phyloP scores from a whole-genome alignment of 2,329 filamentous ascomycete species.

The Exophiala sp. region DNA sequence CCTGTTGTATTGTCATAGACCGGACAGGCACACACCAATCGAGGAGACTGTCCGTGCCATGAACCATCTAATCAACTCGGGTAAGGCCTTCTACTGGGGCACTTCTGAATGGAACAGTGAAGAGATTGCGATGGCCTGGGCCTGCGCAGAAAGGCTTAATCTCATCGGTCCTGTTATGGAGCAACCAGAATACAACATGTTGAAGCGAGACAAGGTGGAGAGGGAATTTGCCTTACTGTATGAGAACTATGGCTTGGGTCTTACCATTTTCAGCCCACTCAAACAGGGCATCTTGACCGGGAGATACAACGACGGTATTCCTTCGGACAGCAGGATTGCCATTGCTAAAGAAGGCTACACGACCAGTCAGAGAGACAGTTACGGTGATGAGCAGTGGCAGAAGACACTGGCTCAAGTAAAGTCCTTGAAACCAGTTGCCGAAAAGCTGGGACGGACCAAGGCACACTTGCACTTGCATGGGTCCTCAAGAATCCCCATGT shows the following conservation, averaged over 20 bases:
- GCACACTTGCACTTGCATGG: constrained; percentile 59
- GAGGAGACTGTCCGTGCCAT: constrained; percentile 70
- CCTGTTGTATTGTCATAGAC: constrained; percentile 67
- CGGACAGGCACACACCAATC: constrained; percentile 65
- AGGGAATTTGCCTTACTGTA: constrained; percentile 60
- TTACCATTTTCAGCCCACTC: constrained; percentile 64
- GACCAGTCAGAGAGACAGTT: constrained; percentile 40
- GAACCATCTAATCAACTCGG: constrained; percentile 66
- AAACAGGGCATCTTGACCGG: constrained; percentile 61
- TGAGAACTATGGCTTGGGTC: constrained; percentile 57
- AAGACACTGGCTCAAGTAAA: constrained; percentile 57
- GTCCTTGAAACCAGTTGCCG: constrained; percentile 56
- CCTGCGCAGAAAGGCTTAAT: constrained; percentile 57
- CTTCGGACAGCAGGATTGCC: constrained; percentile 57
- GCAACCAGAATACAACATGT: constrained; percentile 66
- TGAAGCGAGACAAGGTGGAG: constrained; percentile 61
- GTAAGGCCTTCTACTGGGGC: constrained; percentile 69
- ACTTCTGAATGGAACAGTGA: constrained; percentile 67
- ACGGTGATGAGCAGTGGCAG: constrained; percentile 41
- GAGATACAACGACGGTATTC: constrained; percentile 65
- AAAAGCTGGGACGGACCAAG: constrained; percentile 60
- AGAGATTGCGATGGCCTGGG: constrained; percentile 63
- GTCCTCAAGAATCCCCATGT: constrained; percentile 58
- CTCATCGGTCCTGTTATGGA: constrained; percentile 63
- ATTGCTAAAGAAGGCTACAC: constrained; percentile 57